phyloP scores from a whole-genome alignment of 345 rosid genomes.

The Gossypium stocksii region DNA sequence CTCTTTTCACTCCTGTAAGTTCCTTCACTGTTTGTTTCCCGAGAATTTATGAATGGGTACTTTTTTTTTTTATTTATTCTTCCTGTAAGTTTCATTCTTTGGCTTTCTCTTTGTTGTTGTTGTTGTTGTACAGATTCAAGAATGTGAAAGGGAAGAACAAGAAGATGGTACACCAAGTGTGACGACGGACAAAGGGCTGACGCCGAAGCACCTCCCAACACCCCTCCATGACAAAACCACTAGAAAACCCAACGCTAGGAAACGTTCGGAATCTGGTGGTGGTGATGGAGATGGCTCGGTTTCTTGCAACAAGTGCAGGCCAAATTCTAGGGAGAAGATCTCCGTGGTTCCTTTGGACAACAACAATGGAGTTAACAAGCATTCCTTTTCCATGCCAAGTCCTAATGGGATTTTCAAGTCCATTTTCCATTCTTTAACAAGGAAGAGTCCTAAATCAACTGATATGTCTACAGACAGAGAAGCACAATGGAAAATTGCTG shows the following conservation, averaged over 20 bases:
- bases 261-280: slow-evolving; percentile 33
- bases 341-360: slow-evolving; percentile 79
- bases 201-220: slow-evolving; percentile 47
- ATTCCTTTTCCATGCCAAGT: slow-evolving; percentile 52
- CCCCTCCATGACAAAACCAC: slow-evolving; percentile 52
- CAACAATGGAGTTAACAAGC: slow-evolving; percentile 37
- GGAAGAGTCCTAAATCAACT: slow-evolving; percentile 56
- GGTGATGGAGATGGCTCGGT: slow-evolving; percentile 38
- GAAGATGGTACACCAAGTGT: slow-evolving; percentile 43
- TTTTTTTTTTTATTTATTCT: neutral
- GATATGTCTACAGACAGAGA: slow-evolving; percentile 39
- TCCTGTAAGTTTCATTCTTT: neutral
- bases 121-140: slow-evolving; percentile 60
- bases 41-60: neutral
- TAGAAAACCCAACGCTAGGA: slow-evolving; percentile 35
- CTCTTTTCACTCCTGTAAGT: slow-evolving; percentile 77
- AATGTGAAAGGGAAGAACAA: slow-evolving; percentile 50
- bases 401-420: slow-evolving; percentile 80
- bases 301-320: slow-evolving; percentile 85
- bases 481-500: slow-evolving; percentile 70
- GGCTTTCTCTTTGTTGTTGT: neutral
- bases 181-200: slow-evolving; percentile 19
- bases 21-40: slow-evolving; percentile 12
- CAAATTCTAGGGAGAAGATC: slow-evolving; percentile 67
- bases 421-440: slow-evolving; percentile 57